Percentiles rank a stretch among this genome's conserved stretches.
phyloP scores from a whole-genome alignment of 345 rosid species.

The Orychophragmus violaceus region DNA sequence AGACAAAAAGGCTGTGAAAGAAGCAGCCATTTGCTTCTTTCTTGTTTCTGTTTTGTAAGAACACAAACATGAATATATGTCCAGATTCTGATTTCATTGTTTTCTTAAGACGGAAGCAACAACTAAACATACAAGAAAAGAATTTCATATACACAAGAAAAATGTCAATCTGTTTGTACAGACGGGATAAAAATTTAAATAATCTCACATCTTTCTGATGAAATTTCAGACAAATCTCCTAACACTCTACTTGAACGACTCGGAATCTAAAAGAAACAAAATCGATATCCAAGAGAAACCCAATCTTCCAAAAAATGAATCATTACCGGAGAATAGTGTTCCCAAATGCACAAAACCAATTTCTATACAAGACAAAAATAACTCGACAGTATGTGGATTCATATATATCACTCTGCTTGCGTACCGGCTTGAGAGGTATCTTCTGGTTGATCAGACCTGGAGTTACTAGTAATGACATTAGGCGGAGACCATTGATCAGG shows the following conservation, averaged over 20 bases:
- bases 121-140: background rate
- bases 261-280: constrained; percentile 25
- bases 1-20: constrained; percentile 22
- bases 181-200: constrained; percentile 35
- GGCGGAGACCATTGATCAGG: constrained; percentile 97
- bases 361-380: constrained; percentile 17
- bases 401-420: constrained; percentile 32
- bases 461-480: constrained; percentile 37
- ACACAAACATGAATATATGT: constrained; percentile 24
- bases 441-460: constrained; percentile 56
- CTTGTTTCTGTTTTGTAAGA: constrained; percentile 26
- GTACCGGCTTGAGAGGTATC: constrained; percentile 45
- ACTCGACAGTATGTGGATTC: background rate
- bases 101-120: background rate
- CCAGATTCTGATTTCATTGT: constrained; percentile 18
- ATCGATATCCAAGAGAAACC: too few species aligned
- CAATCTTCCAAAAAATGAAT: constrained; percentile 5
- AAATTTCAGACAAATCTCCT: constrained; percentile 34
- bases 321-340: constrained; percentile 36
- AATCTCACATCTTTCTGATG: constrained; percentile 40
- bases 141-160: constrained; percentile 21
- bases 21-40: constrained; percentile 32
- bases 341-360: constrained; percentile 9
- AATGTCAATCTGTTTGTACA: constrained; percentile 31
- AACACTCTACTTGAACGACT: constrained; percentile 14